These are phyloP conservation scores for Coemansia sp. DNA, from an alignment of 192 early-diverging fungal species.

Conservation along the genomic window DNA sequence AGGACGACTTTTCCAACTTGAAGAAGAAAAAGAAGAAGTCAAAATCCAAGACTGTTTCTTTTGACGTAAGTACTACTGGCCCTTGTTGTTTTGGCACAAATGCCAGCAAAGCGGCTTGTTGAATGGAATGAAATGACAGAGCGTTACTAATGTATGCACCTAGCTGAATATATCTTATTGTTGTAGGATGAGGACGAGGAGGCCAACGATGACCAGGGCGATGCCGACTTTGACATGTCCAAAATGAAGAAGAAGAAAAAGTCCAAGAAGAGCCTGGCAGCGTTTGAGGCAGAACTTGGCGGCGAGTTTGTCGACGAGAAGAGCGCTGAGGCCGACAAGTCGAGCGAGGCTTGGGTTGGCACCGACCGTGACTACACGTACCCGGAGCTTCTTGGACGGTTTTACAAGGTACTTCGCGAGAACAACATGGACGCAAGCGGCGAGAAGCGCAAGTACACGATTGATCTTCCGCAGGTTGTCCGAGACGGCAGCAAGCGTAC, in stretches of 20 bases:
- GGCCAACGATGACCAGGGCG: conserved; percentile 31
- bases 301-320: conserved; percentile 59
- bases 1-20: conserved; percentile 45
- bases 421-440: conserved; percentile 93
- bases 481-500: conserved; percentile 96
- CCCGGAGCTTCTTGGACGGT: conserved; percentile 83
- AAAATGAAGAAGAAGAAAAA: conserved; percentile 64
- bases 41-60: conserved; percentile 52
- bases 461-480: conserved; percentile 87
- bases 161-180: not conserved
- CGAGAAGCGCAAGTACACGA: conserved; percentile 92
- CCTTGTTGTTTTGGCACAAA: not conserved
- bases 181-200: conserved; percentile 41
- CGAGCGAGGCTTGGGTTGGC: conserved; percentile 81
- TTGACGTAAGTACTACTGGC: conserved; percentile 32
- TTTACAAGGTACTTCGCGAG: conserved; percentile 86
- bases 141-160: not conserved
- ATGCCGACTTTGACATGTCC: conserved; percentile 39
- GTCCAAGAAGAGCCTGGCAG: conserved; percentile 78
- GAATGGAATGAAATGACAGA: too few relatives aligned
- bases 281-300: conserved; percentile 78
- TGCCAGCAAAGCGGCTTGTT: too few relatives aligned
- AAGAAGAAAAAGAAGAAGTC: conserved; percentile 65
- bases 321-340: conserved; percentile 35
- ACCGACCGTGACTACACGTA: conserved; percentile 94